phyloP scores from a whole-genome alignment of 2,329 filamentous ascomycete genomes.

The Fusarium sublunatum region DNA sequence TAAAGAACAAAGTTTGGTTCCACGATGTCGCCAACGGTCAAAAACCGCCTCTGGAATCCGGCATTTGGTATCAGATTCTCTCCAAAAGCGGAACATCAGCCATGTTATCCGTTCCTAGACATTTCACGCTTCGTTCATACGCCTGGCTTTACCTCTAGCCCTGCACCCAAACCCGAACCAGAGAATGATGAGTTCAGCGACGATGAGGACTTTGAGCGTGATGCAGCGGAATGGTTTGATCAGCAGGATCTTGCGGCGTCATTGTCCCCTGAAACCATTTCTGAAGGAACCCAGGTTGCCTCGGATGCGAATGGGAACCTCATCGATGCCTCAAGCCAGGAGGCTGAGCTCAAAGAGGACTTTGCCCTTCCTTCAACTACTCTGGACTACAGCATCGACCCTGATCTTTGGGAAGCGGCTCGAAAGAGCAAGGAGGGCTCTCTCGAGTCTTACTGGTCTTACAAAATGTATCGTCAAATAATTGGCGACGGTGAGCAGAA shows the following conservation, averaged over 20 bases:
- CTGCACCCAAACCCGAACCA: background rate
- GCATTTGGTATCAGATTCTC: slow-evolving; percentile 49
- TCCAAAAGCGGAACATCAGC: slow-evolving; percentile 28
- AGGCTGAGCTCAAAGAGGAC: slow-evolving; percentile 1
- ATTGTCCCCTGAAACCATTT: slow-evolving; percentile 1
- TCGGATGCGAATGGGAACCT: slow-evolving; percentile 12
- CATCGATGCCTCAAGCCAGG: slow-evolving; percentile 4
- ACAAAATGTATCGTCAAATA: slow-evolving; percentile 72
- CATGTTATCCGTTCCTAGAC: slow-evolving; percentile 45
- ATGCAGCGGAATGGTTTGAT: slow-evolving; percentile 44
- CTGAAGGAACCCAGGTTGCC: slow-evolving; percentile 13
- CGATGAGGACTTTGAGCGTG: slow-evolving; percentile 43
- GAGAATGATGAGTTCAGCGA: slow-evolving; percentile 37
- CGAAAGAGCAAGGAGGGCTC: slow-evolving; percentile 58
- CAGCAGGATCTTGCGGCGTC: slow-evolving; percentile 34
- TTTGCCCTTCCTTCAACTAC: slow-evolving; percentile 44
- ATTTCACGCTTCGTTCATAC: slow-evolving; percentile 45
- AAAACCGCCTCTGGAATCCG: slow-evolving; percentile 47
- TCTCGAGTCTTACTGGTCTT: slow-evolving; percentile 72
- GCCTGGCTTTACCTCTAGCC: slow-evolving; percentile 1
- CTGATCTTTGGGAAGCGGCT: slow-evolving; percentile 54
- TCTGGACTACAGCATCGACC: slow-evolving; percentile 48
- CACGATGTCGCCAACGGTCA: slow-evolving; percentile 36
- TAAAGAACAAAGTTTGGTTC: slow-evolving; percentile 19
- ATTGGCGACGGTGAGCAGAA: slow-evolving; percentile 55